Evolutionary conservation across 2,329 filamentous ascomycete species (phyloP), one percentile per base, ranked within the genome.

Genomic region (Pseudophaeomoniella oleicola): DNA sequence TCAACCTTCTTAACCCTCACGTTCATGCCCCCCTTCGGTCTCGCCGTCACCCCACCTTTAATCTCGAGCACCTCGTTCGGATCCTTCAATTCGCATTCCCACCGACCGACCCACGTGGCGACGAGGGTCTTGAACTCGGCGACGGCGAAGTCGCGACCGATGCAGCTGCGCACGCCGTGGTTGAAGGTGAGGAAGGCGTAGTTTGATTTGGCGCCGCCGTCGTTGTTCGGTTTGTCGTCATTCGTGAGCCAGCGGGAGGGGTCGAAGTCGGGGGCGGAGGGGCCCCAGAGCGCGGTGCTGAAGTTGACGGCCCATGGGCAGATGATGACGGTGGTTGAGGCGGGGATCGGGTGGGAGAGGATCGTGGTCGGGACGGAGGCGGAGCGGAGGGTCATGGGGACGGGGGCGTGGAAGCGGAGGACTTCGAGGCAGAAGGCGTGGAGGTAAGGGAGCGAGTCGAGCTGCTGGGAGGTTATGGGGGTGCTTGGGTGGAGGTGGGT

Each of bases 51-150:
- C 2, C 74, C 75, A 0, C 74, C 70, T 55, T 75, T 76, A 42
- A 92, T 74, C 33, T 71, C 57, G 33, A 88, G 53, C 46, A 80
- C 74, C 32, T 58, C 59, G 37, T 65, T 59, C 17, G 63, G 64
- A 58, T 83, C 73, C 48, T 81, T 77, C 52, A 75, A 59, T 52
- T 78, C 69, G 41, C 75, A 70, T 48, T 71, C 60, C 46, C 92
- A 93, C 27, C 72, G 67, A 1, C 85, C 85, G 3, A 88, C 69
- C 67, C 81, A 75, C 5, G 73, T 69, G 15, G 85, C 86, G 33
- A 94, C 53, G 43, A 94, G 59, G 51, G 81, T 88, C 5, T 83
- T 84, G 57, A 94, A 82, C 63, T 94, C 88, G 1, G 79, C 75
- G 52, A 75, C 79, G 0, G 87, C 81, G 58, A 52, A 52, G 13